phyloP scores from a whole-genome alignment of 75 land plant species.

The Pinus tabuliformis region DNA sequence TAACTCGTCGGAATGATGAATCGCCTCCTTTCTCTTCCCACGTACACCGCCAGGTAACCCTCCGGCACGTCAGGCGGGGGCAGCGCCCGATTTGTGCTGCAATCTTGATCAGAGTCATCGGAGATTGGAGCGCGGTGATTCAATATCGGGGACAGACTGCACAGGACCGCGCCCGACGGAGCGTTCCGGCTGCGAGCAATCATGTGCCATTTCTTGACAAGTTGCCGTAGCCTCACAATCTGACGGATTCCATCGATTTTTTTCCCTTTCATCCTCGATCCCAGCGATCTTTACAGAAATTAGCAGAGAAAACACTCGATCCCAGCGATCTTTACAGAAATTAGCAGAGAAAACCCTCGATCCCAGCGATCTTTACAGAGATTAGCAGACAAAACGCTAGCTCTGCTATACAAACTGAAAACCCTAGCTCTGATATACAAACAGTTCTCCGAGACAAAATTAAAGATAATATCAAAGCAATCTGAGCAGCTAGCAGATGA shows the following conservation, averaged over 20 bases:
- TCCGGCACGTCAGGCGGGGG: constrained; percentile 5
- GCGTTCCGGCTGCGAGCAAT: background rate
- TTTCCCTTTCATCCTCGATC: background rate
- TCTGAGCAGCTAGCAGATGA: too few species aligned
- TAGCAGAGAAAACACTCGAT: background rate
- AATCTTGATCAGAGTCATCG: background rate
- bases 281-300: background rate
- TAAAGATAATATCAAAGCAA: too few species aligned
- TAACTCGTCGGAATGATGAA: constrained; percentile 24
- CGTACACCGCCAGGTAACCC: constrained; percentile 2
- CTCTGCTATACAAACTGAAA: background rate
- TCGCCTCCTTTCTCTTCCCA: background rate
- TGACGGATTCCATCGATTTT: background rate
- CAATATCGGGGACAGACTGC: background rate
- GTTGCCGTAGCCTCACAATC: background rate
- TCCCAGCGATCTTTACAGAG: background rate
- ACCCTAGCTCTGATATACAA: background rate
- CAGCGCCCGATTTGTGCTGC: background rate
- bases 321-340: background rate
- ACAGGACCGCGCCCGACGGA: too few species aligned
- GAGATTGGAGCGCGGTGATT: background rate
- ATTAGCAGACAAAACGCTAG: background rate
- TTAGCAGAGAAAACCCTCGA: background rate
- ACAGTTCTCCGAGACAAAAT: too few species aligned
- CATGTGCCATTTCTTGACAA: constrained; percentile 1